Evolutionary conservation across 2,329 filamentous ascomycete species (phyloP).

Genomic region (Basipetospora chlamydospora): DNA sequence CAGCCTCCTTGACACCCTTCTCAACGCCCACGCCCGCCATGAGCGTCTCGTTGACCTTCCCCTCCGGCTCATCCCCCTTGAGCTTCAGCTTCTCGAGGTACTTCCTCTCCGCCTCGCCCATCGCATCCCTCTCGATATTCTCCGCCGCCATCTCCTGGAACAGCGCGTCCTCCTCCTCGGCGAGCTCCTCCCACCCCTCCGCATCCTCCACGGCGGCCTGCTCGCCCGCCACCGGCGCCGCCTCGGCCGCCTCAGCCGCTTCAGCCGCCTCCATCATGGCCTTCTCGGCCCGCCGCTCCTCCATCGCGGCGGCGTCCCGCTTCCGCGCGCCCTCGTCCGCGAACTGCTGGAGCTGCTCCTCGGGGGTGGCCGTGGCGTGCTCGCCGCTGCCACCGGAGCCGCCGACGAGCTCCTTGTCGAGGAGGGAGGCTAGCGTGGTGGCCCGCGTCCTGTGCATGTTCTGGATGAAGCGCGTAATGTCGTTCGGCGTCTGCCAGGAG

Average conservation of each 20-base stretch:
- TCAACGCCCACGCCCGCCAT: slow-evolving; percentile 3
- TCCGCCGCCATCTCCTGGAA: slow-evolving; percentile 2
- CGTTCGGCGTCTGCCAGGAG: slow-evolving; percentile 41
- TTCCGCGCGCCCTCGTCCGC: background rate
- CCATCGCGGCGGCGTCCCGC: background rate
- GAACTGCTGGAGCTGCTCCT: background rate
- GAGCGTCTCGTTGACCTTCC: background rate
- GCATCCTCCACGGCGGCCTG: background rate
- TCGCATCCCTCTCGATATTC: slow-evolving; percentile 1
- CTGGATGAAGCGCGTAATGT: slow-evolving; percentile 25
- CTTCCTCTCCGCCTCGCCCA: slow-evolving; percentile 1
- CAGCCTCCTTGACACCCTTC: background rate
- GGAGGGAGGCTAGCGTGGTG: slow-evolving; percentile 2
- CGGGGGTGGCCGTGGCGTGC: background rate
- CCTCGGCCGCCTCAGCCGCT: background rate
- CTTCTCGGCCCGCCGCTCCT: background rate
- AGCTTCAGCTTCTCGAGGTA: background rate
- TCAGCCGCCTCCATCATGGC: too few relatives aligned
- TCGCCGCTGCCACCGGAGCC: too few relatives aligned
- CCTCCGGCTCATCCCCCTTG: background rate
- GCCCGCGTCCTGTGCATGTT: background rate
- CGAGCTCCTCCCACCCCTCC: background rate
- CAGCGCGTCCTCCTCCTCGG: slow-evolving; percentile 3
- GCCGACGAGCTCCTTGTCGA: slow-evolving; percentile 2
- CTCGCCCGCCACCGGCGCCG: background rate